These are phyloP conservation scores for Peziza echinospora DNA, from an alignment of 495 filamentous ascomycete species.

Conservation along the genomic window DNA sequence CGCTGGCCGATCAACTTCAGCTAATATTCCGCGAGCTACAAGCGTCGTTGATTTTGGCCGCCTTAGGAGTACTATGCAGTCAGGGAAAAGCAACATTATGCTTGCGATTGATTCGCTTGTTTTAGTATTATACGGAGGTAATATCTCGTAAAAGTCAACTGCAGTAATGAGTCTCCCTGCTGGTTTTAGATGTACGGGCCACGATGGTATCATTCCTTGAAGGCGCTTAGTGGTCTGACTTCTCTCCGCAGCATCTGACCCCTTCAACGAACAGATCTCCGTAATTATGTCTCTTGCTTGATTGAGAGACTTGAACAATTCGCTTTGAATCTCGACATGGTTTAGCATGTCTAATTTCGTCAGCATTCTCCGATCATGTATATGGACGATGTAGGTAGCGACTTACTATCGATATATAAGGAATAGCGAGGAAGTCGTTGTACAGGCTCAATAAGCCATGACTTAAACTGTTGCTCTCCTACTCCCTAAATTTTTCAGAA, in stretches of 20 bases:
- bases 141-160: conserved; percentile 56
- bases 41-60: conserved; percentile 38
- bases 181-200: conserved; percentile 53
- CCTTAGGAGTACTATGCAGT: conserved; percentile 53
- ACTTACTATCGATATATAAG: conserved; percentile 58
- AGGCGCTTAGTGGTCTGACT: conserved; percentile 48
- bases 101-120: conserved; percentile 13
- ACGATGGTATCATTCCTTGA: conserved; percentile 50
- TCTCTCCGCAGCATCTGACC: conserved; percentile 37
- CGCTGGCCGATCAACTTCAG: conserved; percentile 58
- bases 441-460: conserved; percentile 88
- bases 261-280: conserved; percentile 65
- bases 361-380: no score
- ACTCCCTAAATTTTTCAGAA: no score
- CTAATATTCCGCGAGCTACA: conserved; percentile 55
- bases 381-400: no score
- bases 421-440: conserved; percentile 89
- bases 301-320: conserved; percentile 54
- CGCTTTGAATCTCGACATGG: conserved; percentile 61
- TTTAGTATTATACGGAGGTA: conserved; percentile 41
- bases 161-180: conserved; percentile 65
- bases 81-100: conserved; percentile 67
- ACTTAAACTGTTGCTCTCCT: conserved; percentile 77
- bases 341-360: conserved; percentile 39
- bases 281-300: conserved; percentile 79